Evolutionary conservation across 805 yeast species (phyloP), one percentile per base, ranked within the genome.

Genomic region (Scheffersomyces stipitis): DNA sequence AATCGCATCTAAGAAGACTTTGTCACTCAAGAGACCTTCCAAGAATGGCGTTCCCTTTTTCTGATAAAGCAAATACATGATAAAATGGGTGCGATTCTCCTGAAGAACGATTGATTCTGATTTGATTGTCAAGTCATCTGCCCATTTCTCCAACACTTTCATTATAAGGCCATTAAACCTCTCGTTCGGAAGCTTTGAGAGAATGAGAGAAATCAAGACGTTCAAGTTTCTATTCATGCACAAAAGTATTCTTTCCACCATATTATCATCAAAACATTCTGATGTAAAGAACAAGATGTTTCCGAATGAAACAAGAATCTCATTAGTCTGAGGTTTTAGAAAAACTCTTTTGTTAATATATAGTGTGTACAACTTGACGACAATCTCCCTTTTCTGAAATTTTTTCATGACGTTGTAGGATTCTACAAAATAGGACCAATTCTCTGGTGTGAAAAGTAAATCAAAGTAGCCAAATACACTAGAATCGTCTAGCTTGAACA

Each of bases 1-100:
- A n/a, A 84, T 66, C 0, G 78, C 70, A 16, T 63, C 52, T 12
- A 82, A 53, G 46, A 82, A 81, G 0, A 35, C 36, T 2, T 59
- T 36, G 6, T 69, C 59, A 9, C 49, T 54, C 3, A 78, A 53
- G 2, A 80, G 15, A 1, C 40, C 46, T 7, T 36, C 30, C 0
- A 70, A 42, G 15, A 54, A 45, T 0, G 42, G 48, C 3, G 44
- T 8, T 23, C 49, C 42, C 2, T 53, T 42, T 0, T 57, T 28
- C 10, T 56, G 49, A 1, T 47, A 40, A 13, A 67, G 18, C 28
- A 74, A 30, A 26, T 74, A 44, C 4, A 79, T 49, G 2, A 82
- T 51, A 4, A 75, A 54, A 27, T 66, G 71, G 0, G 89, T 76
- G 24, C 75, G 56, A 2, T 56, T 50, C 22, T 66, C 73, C 51